Conservation (phyloP, 2,329 filamentous ascomycete species). For the Exophiala xenobiotica region DNA sequence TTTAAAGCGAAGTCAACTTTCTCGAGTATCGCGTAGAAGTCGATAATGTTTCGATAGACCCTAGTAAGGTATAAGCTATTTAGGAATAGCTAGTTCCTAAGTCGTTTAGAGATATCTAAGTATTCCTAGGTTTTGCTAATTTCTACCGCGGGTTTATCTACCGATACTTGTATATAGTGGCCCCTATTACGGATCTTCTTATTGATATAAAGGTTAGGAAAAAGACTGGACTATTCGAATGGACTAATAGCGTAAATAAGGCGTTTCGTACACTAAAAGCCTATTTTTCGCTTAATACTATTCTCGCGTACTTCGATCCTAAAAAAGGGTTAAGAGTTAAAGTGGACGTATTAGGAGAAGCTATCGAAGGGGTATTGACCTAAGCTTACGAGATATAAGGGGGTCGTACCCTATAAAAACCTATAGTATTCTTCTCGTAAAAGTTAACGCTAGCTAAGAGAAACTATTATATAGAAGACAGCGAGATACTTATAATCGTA, state of each 20-base stretch:
- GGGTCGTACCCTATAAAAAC: constrained; percentile 10
- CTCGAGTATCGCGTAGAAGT: constrained; percentile 16
- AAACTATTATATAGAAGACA: constrained; percentile 16
- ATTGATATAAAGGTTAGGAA: constrained; percentile 16
- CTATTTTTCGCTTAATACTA: constrained; percentile 23
- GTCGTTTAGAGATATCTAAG: constrained; percentile 30
- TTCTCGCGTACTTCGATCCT: constrained; percentile 21
- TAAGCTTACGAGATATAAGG: constrained; percentile 19
- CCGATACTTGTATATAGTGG: constrained; percentile 27
- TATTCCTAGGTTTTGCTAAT: constrained; percentile 37
- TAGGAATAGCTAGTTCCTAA: too few relatives aligned
- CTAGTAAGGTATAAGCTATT: constrained; percentile 18
- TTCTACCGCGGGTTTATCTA: constrained; percentile 37
- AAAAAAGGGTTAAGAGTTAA: constrained; percentile 25
- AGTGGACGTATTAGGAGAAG: constrained; percentile 26
- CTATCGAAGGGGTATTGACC: constrained; percentile 22
- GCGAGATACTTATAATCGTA: constrained; percentile 25
- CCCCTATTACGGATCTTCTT: constrained; percentile 28
- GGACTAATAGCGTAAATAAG: constrained; percentile 7
- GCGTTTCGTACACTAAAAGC: constrained; percentile 31
- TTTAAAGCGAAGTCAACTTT: background rate
- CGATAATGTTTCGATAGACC: constrained; percentile 21
- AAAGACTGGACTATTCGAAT: constrained; percentile 18
- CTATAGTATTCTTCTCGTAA: constrained; percentile 11
- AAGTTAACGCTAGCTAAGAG: constrained; percentile 7